Evolutionary conservation across 331 rosid genomes (phyloP).

Genomic region (Quercus phellos): DNA sequence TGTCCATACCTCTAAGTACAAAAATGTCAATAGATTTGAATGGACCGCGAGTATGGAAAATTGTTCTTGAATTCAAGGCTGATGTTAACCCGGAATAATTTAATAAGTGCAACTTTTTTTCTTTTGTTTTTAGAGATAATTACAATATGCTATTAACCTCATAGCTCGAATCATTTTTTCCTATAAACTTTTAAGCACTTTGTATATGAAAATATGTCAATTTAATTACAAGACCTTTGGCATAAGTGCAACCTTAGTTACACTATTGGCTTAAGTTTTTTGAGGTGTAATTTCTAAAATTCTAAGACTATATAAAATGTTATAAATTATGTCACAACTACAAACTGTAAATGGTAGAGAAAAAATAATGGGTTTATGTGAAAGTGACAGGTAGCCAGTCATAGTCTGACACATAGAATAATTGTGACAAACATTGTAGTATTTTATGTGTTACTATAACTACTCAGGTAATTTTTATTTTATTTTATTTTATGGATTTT

Average conservation of each 20-base stretch:
- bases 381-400: fast-evolving
- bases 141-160: too few species aligned
- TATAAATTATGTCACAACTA: fast-evolving
- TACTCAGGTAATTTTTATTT: not conserved
- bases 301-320: too few species aligned
- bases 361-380: fast-evolving
- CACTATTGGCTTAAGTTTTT: not conserved
- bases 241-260: too few species aligned
- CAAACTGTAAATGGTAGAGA: fast-evolving
- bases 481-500: not conserved
- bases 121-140: too few species aligned
- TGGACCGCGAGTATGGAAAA: not conserved
- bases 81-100: conserved; percentile 5
- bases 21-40: not conserved
- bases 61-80: conserved; percentile 8
- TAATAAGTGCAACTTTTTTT: not conserved
- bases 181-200: too few species aligned
- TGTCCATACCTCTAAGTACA: not conserved
- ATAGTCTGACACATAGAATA: fast-evolving
- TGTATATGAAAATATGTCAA: too few species aligned
- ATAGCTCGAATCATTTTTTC: too few species aligned
- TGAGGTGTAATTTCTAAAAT: too few species aligned
- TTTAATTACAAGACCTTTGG: too few species aligned
- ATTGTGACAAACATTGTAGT: fast-evolving
- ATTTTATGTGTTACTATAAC: too few species aligned